These are phyloP conservation scores for Apiospora hydei DNA, from an alignment of 2,329 filamentous ascomycete genomes.

Conservation along the genomic window DNA sequence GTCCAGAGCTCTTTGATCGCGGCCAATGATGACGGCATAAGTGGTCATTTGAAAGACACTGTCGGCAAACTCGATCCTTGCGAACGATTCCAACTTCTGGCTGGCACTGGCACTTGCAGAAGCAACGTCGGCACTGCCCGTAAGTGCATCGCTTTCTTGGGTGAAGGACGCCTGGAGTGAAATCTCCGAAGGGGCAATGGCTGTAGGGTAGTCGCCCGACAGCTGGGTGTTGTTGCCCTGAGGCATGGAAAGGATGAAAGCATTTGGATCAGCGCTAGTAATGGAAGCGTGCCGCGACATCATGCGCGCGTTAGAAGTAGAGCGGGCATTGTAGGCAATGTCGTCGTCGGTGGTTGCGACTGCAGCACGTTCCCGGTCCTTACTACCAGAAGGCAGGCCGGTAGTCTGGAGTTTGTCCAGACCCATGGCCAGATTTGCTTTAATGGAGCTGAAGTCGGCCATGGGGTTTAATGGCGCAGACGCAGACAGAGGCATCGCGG, in stretches of 20 bases:
- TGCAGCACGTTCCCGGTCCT: constrained; percentile 32
- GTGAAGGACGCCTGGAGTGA: constrained; percentile 41
- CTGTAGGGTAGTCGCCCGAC: constrained; percentile 37
- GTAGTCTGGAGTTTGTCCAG: constrained; percentile 27
- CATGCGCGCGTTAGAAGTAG: constrained; percentile 30
- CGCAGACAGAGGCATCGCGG: constrained; percentile 11
- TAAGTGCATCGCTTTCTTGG: constrained; percentile 41
- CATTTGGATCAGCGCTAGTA: constrained; percentile 42
- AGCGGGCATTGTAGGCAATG: constrained; percentile 35
- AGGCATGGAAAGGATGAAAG: constrained; percentile 41
- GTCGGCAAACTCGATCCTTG: constrained; percentile 73
- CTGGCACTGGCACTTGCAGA: constrained; percentile 43
- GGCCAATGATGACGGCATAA: constrained; percentile 74
- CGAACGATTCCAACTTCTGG: constrained; percentile 62
- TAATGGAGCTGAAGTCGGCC: constrained; percentile 18
- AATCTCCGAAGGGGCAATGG: constrained; percentile 44
- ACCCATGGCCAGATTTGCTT: constrained; percentile 13
- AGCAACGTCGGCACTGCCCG: constrained; percentile 42
- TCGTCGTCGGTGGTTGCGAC: constrained; percentile 45
- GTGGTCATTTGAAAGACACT: constrained; percentile 83
- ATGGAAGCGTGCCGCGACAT: constrained; percentile 32
- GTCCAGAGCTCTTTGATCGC: constrained; percentile 68
- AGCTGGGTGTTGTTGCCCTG: constrained; percentile 35
- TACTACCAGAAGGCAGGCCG: constrained; percentile 25
- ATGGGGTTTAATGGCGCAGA: constrained; percentile 27